Evolutionary conservation across 495 filamentous ascomycete genomes (phyloP), one percentile per base, ranked within the genome.

Genomic region (Penicillium bovifimosum): DNA sequence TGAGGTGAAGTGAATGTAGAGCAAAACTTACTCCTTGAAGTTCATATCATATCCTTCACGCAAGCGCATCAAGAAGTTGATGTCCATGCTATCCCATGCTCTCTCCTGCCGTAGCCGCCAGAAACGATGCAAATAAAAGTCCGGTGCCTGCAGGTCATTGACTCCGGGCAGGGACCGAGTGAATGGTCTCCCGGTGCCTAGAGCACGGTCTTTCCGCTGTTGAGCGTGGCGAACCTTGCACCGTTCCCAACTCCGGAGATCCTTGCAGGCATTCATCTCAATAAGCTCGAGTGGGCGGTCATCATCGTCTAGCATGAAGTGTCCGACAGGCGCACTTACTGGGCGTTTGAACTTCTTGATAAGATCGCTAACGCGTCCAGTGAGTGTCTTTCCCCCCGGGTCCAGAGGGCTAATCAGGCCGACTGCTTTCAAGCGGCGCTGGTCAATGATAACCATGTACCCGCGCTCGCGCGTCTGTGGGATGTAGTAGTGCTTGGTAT

Each of bases 401-500:
- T 54, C 11, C 13, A 62, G 1, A 53, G 34, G 3, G 58, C 35
- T 27, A 33, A 47, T 28, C 11, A 62, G 29, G 6, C 52, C 47
- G 1, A 47, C 50, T 14, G 52, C 45, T 9, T 62, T 47, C 41
- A 77, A 68, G 0, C 61, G 50, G 0, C 55, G 9, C 7, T 59
- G 64, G 48, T 87, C 76, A 10, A 90, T 57, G 24, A 81, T 83
- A 26, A 90, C 65, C 64, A 92, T 77, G 60, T 93, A 95, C 5
- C 83, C 81, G 39, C 90, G 77, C 29, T 74, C 72, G 1, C 90
- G 74, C 4, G 90, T 95, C 33, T 95, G 90, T 0, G 90, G 90
- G 3, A 95, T 69, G 41, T 90, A 91, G 60, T 78, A 92, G 0
- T 87, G 59, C 61, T 92, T 93, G 2, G 83, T 85, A 56, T 95